These are phyloP conservation scores for Colletotrichum godetiae DNA, from an alignment of 2,329 filamentous ascomycete genomes.

Conservation along the genomic window DNA sequence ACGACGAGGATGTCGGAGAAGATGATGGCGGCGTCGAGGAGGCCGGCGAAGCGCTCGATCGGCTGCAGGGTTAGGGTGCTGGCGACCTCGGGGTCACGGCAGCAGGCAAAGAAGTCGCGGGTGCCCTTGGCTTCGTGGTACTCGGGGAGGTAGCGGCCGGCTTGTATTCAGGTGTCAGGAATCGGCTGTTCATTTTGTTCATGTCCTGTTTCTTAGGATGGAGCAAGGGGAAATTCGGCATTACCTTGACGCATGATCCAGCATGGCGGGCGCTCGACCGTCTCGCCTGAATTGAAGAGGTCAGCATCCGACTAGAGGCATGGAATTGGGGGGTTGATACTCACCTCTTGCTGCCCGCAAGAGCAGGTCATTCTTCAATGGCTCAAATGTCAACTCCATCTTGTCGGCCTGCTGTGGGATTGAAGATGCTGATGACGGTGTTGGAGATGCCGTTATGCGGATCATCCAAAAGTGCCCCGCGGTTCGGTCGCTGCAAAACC, in stretches of 20 bases:
- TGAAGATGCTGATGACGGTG: not conserved
- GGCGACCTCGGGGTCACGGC: conserved; percentile 90
- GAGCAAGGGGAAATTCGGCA: not conserved
- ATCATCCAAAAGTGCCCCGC: conserved; percentile 23
- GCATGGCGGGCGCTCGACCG: conserved; percentile 91
- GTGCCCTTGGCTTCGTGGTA: conserved; percentile 95
- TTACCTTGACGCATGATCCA: conserved; percentile 99
- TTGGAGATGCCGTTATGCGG: not conserved
- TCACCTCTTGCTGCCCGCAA: conserved; percentile 89
- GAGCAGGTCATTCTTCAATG: conserved; percentile 92
- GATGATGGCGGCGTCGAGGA: conserved; percentile 97
- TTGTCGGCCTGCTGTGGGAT: conserved; percentile 41
- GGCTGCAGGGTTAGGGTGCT: conserved; percentile 95
- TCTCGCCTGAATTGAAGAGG: conserved; percentile 72
- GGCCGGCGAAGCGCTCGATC: conserved; percentile 88
- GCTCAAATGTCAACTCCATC: conserved; percentile 80
- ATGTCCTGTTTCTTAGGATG: not conserved
- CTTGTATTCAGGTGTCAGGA: conserved; percentile 56
- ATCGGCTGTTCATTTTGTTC: conserved; percentile 25
- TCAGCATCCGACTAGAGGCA: conserved; percentile 28
- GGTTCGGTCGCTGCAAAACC: conserved; percentile 24
- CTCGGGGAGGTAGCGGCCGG: conserved; percentile 95
- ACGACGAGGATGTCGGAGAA: conserved; percentile 99
- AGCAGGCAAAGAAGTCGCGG: conserved; percentile 98
- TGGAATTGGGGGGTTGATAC: conserved; percentile 37